Evolutionary conservation across 1,284 basidiomycete genomes (phyloP), one percentile per base, ranked within the genome.

Genomic region (Ceratobasidium sp.): DNA sequence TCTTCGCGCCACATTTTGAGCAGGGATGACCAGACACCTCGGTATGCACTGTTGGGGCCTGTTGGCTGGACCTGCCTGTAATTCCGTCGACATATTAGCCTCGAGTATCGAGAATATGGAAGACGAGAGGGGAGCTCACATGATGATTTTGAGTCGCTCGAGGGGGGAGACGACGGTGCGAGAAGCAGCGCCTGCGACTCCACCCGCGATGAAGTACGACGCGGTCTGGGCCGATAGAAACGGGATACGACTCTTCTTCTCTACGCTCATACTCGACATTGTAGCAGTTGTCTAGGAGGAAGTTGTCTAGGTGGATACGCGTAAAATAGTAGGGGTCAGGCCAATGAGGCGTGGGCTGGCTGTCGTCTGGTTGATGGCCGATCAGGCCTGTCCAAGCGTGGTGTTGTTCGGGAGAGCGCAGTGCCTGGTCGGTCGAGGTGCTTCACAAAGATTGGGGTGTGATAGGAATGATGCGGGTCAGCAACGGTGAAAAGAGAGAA

Each of bases 121-220:
- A 5, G 36, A 41, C 6, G 56, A 24, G 29, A 60, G 19, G 45
- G 17, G n/a, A n/a, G 36, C 92, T 80, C 79, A 96, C 95, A 97
- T 92, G 78, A 98, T 98, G 80, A 98, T 98, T 84, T 98, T 98
- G 65, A 98, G 85, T 73, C 96, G 85, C 81, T 98, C 97, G 19
- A 98, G 83, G 17, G 97, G 96, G 77, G 91, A 93, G 63, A 98
- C 96, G 36, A 98, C 93, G 2, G 97, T 98, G 75, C 96, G 87
- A 77, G 93, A 95, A 9, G 94, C 89, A 75, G 93, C 93, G 60
- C 93, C 93, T 41, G 93, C 93, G 79, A 90, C 84, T 73, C 94
- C 94, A 65, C 94, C 94, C 36, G 94, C 94, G 84, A 89, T 83
- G 80, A 87, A 90, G 78, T 88, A 87, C 57, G 89, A 89, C n/a